phyloP scores from a whole-genome alignment of 2,329 filamentous ascomycete species.

The Trichoderma sp. region DNA sequence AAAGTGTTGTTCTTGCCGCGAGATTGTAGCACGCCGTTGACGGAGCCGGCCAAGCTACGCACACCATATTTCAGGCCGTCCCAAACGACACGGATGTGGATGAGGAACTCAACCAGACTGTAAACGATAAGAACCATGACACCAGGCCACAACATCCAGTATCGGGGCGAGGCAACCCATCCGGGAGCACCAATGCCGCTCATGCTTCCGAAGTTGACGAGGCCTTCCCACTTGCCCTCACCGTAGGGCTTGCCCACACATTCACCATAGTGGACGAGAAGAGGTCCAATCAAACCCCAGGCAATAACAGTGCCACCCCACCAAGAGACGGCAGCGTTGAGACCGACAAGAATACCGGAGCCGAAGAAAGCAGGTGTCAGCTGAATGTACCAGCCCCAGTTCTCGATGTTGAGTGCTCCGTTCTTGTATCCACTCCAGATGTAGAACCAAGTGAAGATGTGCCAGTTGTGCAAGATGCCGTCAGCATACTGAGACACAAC shows the following conservation, averaged over 20 bases:
- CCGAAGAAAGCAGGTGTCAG: slow-evolving; percentile 61
- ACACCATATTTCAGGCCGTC: slow-evolving; percentile 36
- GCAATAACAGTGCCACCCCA: slow-evolving; percentile 53
- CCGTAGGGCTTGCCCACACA: slow-evolving; percentile 43
- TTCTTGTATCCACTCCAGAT: slow-evolving; percentile 53
- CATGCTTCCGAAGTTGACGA: slow-evolving; percentile 34
- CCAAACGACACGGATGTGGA: slow-evolving; percentile 38
- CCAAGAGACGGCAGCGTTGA: slow-evolving; percentile 58
- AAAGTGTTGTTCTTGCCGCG: slow-evolving; percentile 33
- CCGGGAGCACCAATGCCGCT: slow-evolving; percentile 27
- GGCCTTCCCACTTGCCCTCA: slow-evolving; percentile 32
- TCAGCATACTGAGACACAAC: slow-evolving; percentile 57
- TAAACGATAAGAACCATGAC: slow-evolving; percentile 45
- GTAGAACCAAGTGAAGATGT: slow-evolving; percentile 52
- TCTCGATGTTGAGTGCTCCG: slow-evolving; percentile 51
- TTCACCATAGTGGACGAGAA: slow-evolving; percentile 49
- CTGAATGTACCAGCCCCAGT: slow-evolving; percentile 61
- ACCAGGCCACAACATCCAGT: slow-evolving; percentile 45
- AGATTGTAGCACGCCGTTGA: slow-evolving; percentile 33
- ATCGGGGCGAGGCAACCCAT: slow-evolving; percentile 38
- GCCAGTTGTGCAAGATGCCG: slow-evolving; percentile 60
- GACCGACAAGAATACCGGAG: slow-evolving; percentile 48
- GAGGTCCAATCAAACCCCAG: slow-evolving; percentile 51
- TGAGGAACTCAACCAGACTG: slow-evolving; percentile 40
- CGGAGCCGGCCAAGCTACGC: slow-evolving; percentile 29